Percentiles rank a stretch among this genome's conserved stretches.
These are phyloP conservation scores for Acer negundo DNA, from an alignment of 345 rosid genomes.

Conservation along the genomic window DNA sequence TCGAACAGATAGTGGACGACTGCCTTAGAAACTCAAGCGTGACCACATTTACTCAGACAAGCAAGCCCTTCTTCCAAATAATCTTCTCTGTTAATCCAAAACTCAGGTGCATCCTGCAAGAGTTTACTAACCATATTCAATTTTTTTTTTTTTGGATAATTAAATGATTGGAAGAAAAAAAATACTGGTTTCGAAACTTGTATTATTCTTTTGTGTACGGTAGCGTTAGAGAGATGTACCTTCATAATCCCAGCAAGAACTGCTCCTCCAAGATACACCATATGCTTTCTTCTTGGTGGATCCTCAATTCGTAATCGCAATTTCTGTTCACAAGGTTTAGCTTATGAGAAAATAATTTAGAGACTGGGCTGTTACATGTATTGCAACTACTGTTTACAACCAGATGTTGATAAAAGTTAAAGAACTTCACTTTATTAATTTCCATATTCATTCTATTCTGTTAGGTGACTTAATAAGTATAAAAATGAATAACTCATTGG, in stretches of 20 bases:
- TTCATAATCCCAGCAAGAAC: conserved; percentile 99
- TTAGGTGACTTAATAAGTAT: background rate
- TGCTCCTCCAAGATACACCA: conserved; percentile 98
- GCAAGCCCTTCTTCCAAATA: conserved; percentile 82
- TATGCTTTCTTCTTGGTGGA: conserved; percentile 97
- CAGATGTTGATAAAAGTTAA: background rate
- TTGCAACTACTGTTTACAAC: conserved; percentile 13
- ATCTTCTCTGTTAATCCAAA: conserved; percentile 95
- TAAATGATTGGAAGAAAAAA: background rate
- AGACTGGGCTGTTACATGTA: background rate
- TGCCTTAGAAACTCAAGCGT: conserved; percentile 32
- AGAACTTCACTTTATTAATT: background rate
- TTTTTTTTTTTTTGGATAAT: background rate
- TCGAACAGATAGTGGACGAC: background rate
- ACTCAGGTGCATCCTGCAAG: conserved; percentile 92
- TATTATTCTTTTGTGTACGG: background rate
- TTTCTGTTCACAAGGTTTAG: conserved; percentile 51
- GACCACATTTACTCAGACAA: conserved; percentile 78
- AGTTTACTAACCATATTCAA: conserved; percentile 11
- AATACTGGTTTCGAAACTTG: background rate
- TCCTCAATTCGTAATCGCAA: conserved; percentile 85
- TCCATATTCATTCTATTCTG: conserved; percentile 5
- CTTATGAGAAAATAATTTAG: conserved; percentile 4
- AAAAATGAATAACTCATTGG: background rate
- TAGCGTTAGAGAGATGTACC: conserved; percentile 40